Evolutionary conservation across 352 stramenopile genomes (phyloP), one percentile per base, ranked within the genome.

Genomic region (Globisporangium cederbergense): DNA sequence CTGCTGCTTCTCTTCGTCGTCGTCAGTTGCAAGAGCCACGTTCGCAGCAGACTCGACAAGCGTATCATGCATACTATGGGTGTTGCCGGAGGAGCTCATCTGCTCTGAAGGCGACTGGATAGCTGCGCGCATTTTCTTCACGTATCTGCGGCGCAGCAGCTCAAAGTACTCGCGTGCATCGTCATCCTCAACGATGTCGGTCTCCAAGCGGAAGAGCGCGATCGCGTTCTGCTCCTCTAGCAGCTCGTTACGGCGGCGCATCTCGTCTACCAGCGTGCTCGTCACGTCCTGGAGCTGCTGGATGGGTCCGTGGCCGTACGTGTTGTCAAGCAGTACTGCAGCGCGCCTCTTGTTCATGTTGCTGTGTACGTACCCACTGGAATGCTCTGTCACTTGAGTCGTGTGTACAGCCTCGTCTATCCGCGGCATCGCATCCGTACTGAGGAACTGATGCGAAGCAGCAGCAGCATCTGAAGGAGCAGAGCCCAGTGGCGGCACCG

Each of bases 141-240:
- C 25, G 54, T 90, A 89, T 4, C 71, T 70, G 47, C 67, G 64
- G 14, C 78, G 76, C n/a, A 92, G 62, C 38, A 77, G 20, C 42
- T 73, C 62, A 54, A 85, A 88, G 61, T 72, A 86, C 22, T 82
- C 76, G 53, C 78, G 76, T 11, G 78, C 74, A 16, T 82, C 75
- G 18, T 70, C 63, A 53, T 90, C 81, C 18, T 81, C 49, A 14
- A 88, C 62, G 42, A 78, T 64, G 8, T 89, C 78, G 3, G 74
- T 46, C 51, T 90, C 72, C 18, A 86, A 53, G 20, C 76, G 77
- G 20, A 93, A 80, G 5, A 93, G 63, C 32, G 81, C 66, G 51
- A 93, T 88, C 28, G 80, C 72, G 47, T 93, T 93, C 65, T 88
- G 79, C 32, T 93, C 83, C 59, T 91, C 83, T 28, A 93, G 66